Evolutionary conservation across 306 rosid species (phyloP), one percentile per base, ranked within the genome.

Genomic region (Castanea crenata): DNA sequence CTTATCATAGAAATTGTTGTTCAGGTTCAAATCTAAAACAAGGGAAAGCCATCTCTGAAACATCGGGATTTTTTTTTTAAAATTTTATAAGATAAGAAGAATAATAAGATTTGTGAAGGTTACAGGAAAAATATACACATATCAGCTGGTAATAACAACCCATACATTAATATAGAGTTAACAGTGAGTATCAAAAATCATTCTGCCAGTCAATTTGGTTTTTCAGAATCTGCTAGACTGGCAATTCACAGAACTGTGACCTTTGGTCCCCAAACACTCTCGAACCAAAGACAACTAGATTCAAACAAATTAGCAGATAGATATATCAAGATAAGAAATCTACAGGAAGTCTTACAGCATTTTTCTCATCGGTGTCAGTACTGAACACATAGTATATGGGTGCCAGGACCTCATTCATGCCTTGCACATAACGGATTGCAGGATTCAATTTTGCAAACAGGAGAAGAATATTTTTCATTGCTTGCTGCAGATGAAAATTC

Each of bases 381-480:
- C 88, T 88, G 62, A 88, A 88, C 29, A 91, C 87, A 67, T 84
- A 90, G 92, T 84, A 91, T 63, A 93, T 75, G 41, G 98, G 97
- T 29, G 98, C 92, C 90, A 93, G 83, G 83, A 93, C 93, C 86
- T 93, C 98, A 75, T 93, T 91, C 98, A 93, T 91, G 81, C 97
- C 97, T 91, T 91, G 97, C 67, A 93, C 98, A 54, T 90, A 93
- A 72, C 93, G 81, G 74, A 93, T 91, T 76, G 81, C 97, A 18
- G 98, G 97, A 84, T 91, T 91, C 76, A 82, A 82, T 80, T 91
- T 93, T 27, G 97, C 90, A 82, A 91, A 90, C 23, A 93, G 80
- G 80, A 90, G 90, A 80, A 93, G 94, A 69, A 93, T 87, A 58
- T 84, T 90, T 91, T 82, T 91, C 97, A 93, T 86, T n/a, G 93